Percentiles rank a stretch among this genome's conserved stretches.
Evolutionary conservation across 768 basidiomycete genomes (phyloP).

Genomic region (Tubosaeta brunneosetosa): DNA sequence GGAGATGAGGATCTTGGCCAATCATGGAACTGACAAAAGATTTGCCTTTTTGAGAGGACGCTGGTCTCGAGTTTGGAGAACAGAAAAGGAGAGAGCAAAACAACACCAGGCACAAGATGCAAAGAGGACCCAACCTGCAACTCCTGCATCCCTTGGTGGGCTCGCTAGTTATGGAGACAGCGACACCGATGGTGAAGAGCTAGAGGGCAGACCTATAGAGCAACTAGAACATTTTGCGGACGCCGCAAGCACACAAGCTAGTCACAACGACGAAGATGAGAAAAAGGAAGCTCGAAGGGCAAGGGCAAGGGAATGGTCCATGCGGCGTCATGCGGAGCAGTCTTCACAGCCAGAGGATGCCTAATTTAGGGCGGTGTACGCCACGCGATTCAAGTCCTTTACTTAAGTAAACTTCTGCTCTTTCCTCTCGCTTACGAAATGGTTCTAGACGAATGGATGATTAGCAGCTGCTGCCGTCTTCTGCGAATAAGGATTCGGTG

Average conservation of each 20-base stretch:
- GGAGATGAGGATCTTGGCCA: slow-evolving; percentile 85
- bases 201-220: slow-evolving; percentile 21
- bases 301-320: slow-evolving; percentile 56
- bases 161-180: slow-evolving; percentile 59
- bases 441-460: not conserved
- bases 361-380: not conserved
- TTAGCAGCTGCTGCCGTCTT: too few relatives aligned
- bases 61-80: slow-evolving; percentile 63
- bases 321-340: slow-evolving; percentile 39
- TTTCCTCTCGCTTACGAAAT: not conserved
- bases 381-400: not conserved
- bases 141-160: slow-evolving; percentile 39
- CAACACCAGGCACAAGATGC: slow-evolving; percentile 21
- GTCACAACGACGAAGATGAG: slow-evolving; percentile 12
- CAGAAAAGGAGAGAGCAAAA: slow-evolving; percentile 46
- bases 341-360: slow-evolving; percentile 5
- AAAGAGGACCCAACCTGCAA: slow-evolving; percentile 11
- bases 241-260: not conserved
- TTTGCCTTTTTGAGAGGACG: slow-evolving; percentile 81
- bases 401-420: not conserved
- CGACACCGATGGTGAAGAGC: slow-evolving; percentile 38
- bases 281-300: slow-evolving; percentile 45
- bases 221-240: not conserved
- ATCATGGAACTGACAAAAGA: slow-evolving; percentile 70
- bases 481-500: too few relatives aligned